These are phyloP conservation scores for Aurifilum marmelostoma DNA, from an alignment of 2,329 filamentous ascomycete species.

Conservation along the genomic window DNA sequence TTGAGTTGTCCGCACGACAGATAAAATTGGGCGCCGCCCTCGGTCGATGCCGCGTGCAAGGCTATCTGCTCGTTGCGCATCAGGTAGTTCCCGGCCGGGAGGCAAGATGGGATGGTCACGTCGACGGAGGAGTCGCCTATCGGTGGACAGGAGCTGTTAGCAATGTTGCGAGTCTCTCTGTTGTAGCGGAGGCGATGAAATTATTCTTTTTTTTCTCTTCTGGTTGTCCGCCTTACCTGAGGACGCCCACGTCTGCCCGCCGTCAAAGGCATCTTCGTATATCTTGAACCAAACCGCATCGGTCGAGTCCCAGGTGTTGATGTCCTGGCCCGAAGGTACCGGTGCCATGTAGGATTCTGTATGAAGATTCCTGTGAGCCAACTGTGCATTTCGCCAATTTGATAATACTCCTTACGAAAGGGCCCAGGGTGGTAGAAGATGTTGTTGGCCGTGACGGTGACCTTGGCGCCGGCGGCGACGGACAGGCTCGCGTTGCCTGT, in stretches of 20 bases:
- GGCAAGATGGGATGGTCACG: conserved; percentile 34
- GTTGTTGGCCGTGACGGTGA: conserved; percentile 44
- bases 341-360: conserved; percentile 42
- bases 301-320: conserved; percentile 39
- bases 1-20: conserved; percentile 32
- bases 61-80: conserved; percentile 36
- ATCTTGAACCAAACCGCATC: conserved; percentile 45
- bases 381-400: not conserved
- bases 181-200: too few species aligned
- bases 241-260: conserved; percentile 26
- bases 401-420: conserved; percentile 28
- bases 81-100: conserved; percentile 35
- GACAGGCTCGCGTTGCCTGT: conserved; percentile 33
- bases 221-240: conserved; percentile 22
- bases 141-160: not conserved
- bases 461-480: conserved; percentile 43
- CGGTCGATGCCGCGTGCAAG: conserved; percentile 33
- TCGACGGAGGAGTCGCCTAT: conserved; percentile 23
- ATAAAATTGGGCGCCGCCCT: conserved; percentile 34
- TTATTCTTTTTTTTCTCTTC: too few species aligned
- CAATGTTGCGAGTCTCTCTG: too few species aligned
- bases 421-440: conserved; percentile 45
- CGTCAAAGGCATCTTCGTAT: conserved; percentile 36
- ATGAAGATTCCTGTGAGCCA: not conserved
- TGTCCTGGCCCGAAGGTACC: conserved; percentile 40